A percentile compares a stretch with the other conserved stretches of the same genome.
These are phyloP conservation scores for Mycena alexandri DNA, from an alignment of 768 basidiomycete species.

Conservation along the genomic window DNA sequence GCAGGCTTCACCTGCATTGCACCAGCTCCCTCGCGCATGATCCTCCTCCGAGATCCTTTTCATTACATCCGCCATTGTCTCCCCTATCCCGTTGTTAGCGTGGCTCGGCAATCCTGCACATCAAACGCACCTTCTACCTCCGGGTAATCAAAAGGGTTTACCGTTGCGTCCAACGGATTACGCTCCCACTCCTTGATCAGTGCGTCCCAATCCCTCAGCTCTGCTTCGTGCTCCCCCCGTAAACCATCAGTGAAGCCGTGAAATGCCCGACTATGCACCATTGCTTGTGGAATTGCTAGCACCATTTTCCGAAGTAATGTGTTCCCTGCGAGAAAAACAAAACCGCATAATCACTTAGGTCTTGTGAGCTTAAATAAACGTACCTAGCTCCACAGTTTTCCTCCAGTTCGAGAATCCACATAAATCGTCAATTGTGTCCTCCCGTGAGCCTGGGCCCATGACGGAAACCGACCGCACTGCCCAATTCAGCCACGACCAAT, in stretches of 20 bases:
- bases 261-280: conserved; percentile 15
- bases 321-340: no score
- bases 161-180: background rate
- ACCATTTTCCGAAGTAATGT: conserved; percentile 31
- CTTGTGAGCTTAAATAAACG: background rate
- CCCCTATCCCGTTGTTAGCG: background rate
- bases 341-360: no score
- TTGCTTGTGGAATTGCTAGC: conserved; percentile 14
- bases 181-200: background rate
- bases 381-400: conserved; percentile 38
- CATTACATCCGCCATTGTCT: conserved; percentile 5
- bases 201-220: background rate
- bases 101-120: fast-evolving
- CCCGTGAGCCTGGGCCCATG: conserved; percentile 40
- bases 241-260: background rate
- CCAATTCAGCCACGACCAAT: conserved; percentile 47
- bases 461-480: conserved; percentile 29
- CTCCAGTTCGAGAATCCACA: conserved; percentile 41
- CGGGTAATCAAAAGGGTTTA: background rate
- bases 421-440: conserved; percentile 45
- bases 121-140: background rate
- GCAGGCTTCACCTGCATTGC: background rate
- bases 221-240: conserved; percentile 2
- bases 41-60: background rate
- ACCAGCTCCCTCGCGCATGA: background rate